Percentiles rank a stretch among this genome's conserved stretches.
Evolutionary conservation across 108 stramenopile genomes (phyloP).

Genomic region (Cyclotella atomus): DNA sequence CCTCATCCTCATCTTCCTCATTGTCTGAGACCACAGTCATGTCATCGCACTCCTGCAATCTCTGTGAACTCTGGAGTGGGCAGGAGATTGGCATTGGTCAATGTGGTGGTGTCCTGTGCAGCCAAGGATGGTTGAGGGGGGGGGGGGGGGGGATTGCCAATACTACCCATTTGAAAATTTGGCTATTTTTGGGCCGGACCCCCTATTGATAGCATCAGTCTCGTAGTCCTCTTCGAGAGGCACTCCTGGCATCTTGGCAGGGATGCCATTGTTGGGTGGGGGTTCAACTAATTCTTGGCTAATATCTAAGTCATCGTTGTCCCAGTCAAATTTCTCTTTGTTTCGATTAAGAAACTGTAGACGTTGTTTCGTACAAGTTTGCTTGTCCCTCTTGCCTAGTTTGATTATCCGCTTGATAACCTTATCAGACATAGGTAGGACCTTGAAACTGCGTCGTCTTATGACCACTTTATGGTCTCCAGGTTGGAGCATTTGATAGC

Average conservation of each 20-base stretch:
- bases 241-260: neutral
- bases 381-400: neutral
- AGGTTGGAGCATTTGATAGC: slow-evolving; percentile 19
- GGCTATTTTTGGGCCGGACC: neutral
- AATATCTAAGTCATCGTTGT: neutral
- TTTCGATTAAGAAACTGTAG: neutral
- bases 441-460: slow-evolving; percentile 6
- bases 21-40: too few species aligned
- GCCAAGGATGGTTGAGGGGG: too few species aligned
- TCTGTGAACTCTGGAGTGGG: neutral
- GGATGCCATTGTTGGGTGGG: slow-evolving; percentile 4
- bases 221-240: neutral
- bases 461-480: slow-evolving; percentile 13
- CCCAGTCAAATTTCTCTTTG: neutral
- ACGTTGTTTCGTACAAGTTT: neutral
- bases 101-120: too few species aligned
- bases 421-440: slow-evolving; percentile 23
- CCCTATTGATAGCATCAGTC: neutral
- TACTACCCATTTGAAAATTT: neutral
- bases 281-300: neutral
- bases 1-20: too few species aligned
- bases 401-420: slow-evolving; percentile 30
- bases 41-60: slow-evolving; percentile 46
- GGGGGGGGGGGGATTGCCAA: neutral
- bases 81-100: slow-evolving; percentile 8